These are phyloP conservation scores for Xylaria multiplex DNA, from an alignment of 2,329 filamentous ascomycete genomes.

Conservation along the genomic window DNA sequence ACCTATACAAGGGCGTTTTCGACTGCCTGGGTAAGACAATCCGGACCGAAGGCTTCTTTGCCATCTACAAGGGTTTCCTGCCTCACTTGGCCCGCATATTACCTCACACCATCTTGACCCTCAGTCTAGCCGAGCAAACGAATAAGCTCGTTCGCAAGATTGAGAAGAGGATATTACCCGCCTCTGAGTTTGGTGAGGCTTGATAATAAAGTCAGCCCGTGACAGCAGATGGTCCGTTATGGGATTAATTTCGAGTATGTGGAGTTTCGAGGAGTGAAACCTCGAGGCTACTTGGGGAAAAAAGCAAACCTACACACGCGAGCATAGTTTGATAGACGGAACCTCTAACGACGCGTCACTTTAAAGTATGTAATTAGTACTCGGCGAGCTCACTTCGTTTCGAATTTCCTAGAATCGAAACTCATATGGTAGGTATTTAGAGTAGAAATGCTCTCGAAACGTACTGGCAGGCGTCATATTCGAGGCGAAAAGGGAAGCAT, in stretches of 20 bases:
- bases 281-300: not conserved
- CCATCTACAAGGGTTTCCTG: constrained; percentile 97
- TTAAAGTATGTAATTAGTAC: not conserved
- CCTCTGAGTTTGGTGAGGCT: constrained; percentile 49
- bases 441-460: not conserved
- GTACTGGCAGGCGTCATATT: constrained; percentile 24
- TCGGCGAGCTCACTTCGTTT: constrained; percentile 2
- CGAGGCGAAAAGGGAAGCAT: constrained; percentile 1
- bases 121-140: constrained; percentile 95
- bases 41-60: constrained; percentile 87
- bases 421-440: constrained; percentile 11
- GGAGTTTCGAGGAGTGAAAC: not conserved
- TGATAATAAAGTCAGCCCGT: constrained; percentile 27
- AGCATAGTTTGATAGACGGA: not conserved
- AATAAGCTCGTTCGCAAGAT: constrained; percentile 88
- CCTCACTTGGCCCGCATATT: constrained; percentile 94
- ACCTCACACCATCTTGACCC: constrained; percentile 92
- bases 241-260: constrained; percentile 7
- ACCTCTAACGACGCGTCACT: constrained; percentile 1
- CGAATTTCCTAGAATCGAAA: constrained; percentile 5
- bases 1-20: constrained; percentile 92
- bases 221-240: not conserved
- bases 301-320: not conserved
- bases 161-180: constrained; percentile 68
- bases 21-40: constrained; percentile 94